Conservation (phyloP, 208 protist genomes). For the Leishmania turanica region DNA sequence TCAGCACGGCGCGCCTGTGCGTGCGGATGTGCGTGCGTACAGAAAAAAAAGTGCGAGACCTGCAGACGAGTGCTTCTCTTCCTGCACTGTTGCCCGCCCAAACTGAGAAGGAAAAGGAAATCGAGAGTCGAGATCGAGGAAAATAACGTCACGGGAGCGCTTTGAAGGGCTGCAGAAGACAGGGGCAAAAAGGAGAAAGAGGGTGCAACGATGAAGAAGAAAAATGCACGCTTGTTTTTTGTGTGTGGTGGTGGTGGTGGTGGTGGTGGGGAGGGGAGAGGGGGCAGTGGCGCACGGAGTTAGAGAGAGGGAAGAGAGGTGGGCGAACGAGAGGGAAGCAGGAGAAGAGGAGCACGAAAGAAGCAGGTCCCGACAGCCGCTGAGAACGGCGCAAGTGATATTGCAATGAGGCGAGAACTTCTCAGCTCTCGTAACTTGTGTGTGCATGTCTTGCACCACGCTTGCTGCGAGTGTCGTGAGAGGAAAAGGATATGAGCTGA, state of each 20-base stretch:
- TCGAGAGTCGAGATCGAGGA: too few relatives aligned
- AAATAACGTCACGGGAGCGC: background rate
- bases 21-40: background rate
- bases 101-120: background rate
- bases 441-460: background rate
- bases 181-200: background rate
- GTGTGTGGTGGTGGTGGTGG: too few relatives aligned
- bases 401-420: background rate
- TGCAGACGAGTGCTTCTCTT: background rate
- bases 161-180: background rate
- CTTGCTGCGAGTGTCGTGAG: background rate
- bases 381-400: background rate
- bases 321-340: background rate
- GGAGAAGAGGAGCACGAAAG: background rate
- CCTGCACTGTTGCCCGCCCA: background rate
- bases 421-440: background rate
- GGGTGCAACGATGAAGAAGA: background rate
- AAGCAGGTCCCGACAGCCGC: conserved; percentile 1
- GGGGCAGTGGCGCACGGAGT: background rate
- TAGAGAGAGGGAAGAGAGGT: background rate
- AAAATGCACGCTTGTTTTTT: background rate
- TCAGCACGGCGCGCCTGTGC: background rate
- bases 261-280: background rate
- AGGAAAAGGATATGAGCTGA: background rate
- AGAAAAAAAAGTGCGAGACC: background rate